Evolutionary conservation across 176 grass and related monocot genomes (phyloP), one percentile per base, ranked within the genome.

Genomic region (Oropetium thomaeum): DNA sequence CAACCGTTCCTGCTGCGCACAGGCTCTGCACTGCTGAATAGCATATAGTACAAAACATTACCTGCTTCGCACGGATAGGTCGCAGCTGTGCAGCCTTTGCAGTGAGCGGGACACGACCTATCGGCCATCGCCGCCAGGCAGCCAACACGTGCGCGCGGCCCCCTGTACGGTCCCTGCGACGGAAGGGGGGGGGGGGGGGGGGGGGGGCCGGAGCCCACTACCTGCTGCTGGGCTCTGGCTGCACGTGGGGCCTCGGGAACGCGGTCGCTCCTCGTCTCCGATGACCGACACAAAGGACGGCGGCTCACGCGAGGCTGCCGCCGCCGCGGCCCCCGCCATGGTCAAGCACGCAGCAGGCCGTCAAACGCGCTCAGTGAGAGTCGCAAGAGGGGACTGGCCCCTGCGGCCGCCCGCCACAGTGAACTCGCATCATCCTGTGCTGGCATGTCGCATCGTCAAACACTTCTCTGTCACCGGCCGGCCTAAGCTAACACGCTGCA

Each of bases 201-300:
- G n/a, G n/a, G n/a, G 69, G 41, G 43, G 58, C 37, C 30, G 66
- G 73, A 77, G 82, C 82, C 81, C 73, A 84, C 72, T 0, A 22
- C 3, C 65, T 3, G 45, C 51, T 51, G 74, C 23, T 22, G 28
- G 45, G 43, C 66, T 52, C 49, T 52, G 49, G 1, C 52, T 58
- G 26, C 67, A 73, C 79, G 79, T 59, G 79, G 85, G 85, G 34
- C 52, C 79, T 87, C 33, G 68, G 79, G 74, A 78, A 73, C 25
- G 8, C 42, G 0, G 2, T 8, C 11, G 7, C 7, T 30, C 70
- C 1, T 17, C 71, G 52, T 23, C 65, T 38, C n/a, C 53, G 51
- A 76, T 53, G 53, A n/a, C 44, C 82, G 74, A 84, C 82, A 71
- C 3, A 9, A 34, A 86, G 84, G 84, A 86, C 78, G 54, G 55